Conservation (phyloP, 2,329 filamentous ascomycete species). For the Scedosporium dehoogii region DNA sequence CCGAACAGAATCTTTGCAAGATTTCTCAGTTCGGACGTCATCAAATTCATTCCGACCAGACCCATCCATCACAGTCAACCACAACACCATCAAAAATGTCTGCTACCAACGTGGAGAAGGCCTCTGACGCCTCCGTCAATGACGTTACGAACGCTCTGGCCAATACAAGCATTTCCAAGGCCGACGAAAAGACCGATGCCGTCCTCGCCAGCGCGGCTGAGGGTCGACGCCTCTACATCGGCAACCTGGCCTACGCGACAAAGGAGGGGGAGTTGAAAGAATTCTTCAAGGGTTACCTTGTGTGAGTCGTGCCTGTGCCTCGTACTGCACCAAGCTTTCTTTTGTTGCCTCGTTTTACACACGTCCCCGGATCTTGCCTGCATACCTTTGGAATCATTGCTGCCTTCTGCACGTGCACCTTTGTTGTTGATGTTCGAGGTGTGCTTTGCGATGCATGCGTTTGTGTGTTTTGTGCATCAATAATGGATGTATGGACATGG, state of each 20-base stretch:
- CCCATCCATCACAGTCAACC: constrained; percentile 18
- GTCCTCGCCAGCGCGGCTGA: constrained; percentile 96
- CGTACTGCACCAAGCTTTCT: not conserved
- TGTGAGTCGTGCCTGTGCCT: constrained; percentile 55
- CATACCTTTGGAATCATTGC: not conserved
- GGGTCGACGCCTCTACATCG: constrained; percentile 98
- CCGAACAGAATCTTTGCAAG: constrained; percentile 14
- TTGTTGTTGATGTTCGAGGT: no score
- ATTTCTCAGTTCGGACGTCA: constrained; percentile 29
- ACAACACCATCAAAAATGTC: constrained; percentile 64
- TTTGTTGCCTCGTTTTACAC: not conserved
- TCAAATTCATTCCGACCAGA: constrained; percentile 24
- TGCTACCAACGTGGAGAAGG: constrained; percentile 56
- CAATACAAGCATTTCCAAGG: constrained; percentile 56
- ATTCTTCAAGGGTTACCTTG: constrained; percentile 99
- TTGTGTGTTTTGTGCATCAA: not conserved
- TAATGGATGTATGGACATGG: not conserved
- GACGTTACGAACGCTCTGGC: constrained; percentile 66
- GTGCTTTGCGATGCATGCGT: no score
- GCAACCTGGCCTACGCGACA: constrained; percentile 99
- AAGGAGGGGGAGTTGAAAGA: constrained; percentile 99
- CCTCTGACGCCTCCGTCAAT: constrained; percentile 57
- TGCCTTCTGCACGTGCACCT: no score
- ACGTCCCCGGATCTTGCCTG: not conserved
- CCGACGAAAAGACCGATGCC: constrained; percentile 60